Evolutionary conservation across 1,284 basidiomycete species (phyloP).

Genomic region (Phylloporus sp.): DNA sequence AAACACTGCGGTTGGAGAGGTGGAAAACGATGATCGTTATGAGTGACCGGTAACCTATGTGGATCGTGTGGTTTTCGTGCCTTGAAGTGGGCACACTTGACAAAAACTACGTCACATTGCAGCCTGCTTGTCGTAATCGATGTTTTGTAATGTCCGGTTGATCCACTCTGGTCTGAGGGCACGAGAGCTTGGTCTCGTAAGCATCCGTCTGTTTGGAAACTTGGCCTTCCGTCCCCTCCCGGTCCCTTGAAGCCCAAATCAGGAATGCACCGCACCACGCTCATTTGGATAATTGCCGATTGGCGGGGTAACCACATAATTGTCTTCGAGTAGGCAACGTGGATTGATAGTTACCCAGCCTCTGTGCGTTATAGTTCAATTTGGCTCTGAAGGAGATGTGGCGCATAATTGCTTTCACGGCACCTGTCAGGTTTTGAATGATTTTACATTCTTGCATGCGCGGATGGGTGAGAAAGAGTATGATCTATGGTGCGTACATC

Average conservation of each 20-base stretch:
- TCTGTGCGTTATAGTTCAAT: constrained; percentile 18
- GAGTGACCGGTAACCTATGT: constrained; percentile 27
- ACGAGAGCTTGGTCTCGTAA: constrained; percentile 23
- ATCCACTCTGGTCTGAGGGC: constrained; percentile 21
- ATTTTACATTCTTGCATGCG: not conserved
- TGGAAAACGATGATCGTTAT: constrained; percentile 43
- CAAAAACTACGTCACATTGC: constrained; percentile 31
- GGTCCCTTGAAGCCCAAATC: constrained; percentile 2
- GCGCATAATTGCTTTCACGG: constrained; percentile 32
- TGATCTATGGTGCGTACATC: constrained; percentile 7
- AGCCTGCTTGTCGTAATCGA: constrained; percentile 24
- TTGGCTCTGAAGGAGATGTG: constrained; percentile 31
- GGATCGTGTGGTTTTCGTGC: constrained; percentile 32
- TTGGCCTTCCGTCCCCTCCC: constrained; percentile 5
- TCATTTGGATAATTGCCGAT: constrained; percentile 9
- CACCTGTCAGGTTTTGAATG: not conserved
- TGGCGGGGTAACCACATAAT: constrained; percentile 2
- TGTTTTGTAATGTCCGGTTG: constrained; percentile 38
- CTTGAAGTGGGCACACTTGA: constrained; percentile 14
- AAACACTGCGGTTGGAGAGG: constrained; percentile 46
- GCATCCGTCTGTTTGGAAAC: constrained; percentile 4
- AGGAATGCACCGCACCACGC: constrained; percentile 2
- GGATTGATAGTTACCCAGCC: constrained; percentile 1
- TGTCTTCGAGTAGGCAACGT: constrained; percentile 7
- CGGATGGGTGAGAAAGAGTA: constrained; percentile 6